phyloP scores from a whole-genome alignment of 2,329 filamentous ascomycete genomes.

The Parastagonospora avenae region DNA sequence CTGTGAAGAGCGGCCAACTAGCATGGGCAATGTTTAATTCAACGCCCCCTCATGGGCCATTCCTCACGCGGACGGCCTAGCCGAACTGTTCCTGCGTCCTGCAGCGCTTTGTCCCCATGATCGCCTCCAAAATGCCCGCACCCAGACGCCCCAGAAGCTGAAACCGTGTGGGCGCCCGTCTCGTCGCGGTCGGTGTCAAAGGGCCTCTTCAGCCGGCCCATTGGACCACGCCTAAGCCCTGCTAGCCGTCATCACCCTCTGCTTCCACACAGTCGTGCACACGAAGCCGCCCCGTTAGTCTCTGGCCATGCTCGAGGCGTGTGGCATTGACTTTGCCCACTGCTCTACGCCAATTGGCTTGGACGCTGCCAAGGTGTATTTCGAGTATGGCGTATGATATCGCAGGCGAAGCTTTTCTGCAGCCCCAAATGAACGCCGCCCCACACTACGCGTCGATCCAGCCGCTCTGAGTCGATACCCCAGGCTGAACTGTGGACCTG shows the following conservation, averaged over 20 bases:
- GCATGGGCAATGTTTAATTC: conserved; percentile 8
- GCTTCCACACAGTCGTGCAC: conserved; percentile 4
- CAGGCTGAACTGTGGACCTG: conserved; percentile 14
- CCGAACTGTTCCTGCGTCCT: conserved; percentile 17
- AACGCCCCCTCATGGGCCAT: conserved; percentile 4
- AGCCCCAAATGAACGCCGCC: conserved; percentile 11
- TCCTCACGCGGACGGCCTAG: background rate
- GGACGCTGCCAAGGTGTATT: no score
- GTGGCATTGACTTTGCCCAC: background rate
- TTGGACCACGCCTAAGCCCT: conserved; percentile 12
- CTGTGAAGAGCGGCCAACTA: conserved; percentile 1
- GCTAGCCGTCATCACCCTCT: conserved; percentile 10
- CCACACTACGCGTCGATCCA: conserved; percentile 7
- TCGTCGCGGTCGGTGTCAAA: background rate
- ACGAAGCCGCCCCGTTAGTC: background rate
- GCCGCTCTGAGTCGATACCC: background rate
- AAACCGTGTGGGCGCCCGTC: background rate
- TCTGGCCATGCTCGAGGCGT: background rate
- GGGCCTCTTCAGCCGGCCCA: background rate
- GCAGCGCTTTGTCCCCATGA: conserved; percentile 18
- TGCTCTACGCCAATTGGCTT: background rate
- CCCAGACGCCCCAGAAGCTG: background rate
- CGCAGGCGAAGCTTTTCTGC: conserved; percentile 16
- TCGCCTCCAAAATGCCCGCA: conserved; percentile 10
- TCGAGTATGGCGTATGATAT: background rate